phyloP scores from a whole-genome alignment of 2,329 filamentous ascomycete species.

The Fusarium brevicatenulatum region DNA sequence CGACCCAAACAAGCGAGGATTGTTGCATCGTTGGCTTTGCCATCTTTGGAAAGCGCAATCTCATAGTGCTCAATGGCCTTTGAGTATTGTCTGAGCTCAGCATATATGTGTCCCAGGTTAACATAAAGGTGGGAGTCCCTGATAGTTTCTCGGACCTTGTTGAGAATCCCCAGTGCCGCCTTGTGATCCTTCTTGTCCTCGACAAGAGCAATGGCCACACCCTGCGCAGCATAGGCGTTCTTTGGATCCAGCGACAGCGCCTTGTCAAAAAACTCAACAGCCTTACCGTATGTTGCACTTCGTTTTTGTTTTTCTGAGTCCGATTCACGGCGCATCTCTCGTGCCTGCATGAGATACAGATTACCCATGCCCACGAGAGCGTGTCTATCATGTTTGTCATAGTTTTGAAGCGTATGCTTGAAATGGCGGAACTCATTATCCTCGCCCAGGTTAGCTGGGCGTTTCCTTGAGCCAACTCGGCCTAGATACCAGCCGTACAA shows the following conservation, averaged over 20 bases:
- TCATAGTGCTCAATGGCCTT: constrained; percentile 97
- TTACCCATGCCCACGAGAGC: constrained; percentile 98
- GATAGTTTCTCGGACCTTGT: constrained; percentile 89
- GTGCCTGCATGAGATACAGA: constrained; percentile 83
- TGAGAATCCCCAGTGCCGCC: constrained; percentile 84
- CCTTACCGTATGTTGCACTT: constrained; percentile 85
- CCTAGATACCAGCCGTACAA: constrained; percentile 96
- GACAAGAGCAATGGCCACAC: constrained; percentile 90
- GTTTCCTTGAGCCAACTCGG: constrained; percentile 81
- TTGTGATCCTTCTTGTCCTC: constrained; percentile 94
- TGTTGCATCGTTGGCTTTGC: constrained; percentile 76
- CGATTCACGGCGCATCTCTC: constrained; percentile 92
- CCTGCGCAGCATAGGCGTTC: constrained; percentile 96
- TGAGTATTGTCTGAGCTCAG: constrained; percentile 87
- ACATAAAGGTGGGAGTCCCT: constrained; percentile 89
- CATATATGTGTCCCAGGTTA: constrained; percentile 93
- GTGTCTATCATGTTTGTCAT: constrained; percentile 98
- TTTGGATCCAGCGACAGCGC: constrained; percentile 92
- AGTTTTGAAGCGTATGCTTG: constrained; percentile 93
- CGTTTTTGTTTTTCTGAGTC: constrained; percentile 93
- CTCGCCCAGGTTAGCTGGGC: constrained; percentile 81
- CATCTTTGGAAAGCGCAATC: constrained; percentile 80
- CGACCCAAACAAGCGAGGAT: constrained; percentile 88
- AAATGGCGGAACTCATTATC: constrained; percentile 94
- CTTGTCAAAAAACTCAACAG: constrained; percentile 99